Evolutionary conservation across 2,329 filamentous ascomycete species (phyloP).

Genomic region (Scortechinia acanthostroma): DNA sequence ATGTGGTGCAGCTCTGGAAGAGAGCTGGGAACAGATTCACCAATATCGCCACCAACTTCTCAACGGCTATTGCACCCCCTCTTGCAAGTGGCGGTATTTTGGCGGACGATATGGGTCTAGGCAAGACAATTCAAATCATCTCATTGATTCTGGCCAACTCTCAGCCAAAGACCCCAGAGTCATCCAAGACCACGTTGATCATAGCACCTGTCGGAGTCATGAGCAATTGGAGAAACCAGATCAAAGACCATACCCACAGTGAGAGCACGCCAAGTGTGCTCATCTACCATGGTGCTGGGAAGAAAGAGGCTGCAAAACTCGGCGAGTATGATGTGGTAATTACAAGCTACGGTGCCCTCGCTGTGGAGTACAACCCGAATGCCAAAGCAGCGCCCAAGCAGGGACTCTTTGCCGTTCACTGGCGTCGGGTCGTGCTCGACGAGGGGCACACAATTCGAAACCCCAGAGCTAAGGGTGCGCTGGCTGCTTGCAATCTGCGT

Average conservation of each 20-base stretch:
- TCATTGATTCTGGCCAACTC: slow-evolving; percentile 1
- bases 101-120: not conserved
- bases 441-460: slow-evolving; percentile 82
- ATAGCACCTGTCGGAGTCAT: not conserved
- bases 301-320: slow-evolving; percentile 47
- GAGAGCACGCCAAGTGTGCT: slow-evolving; percentile 35
- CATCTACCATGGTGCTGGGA: slow-evolving; percentile 64
- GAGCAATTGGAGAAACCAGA: slow-evolving; percentile 1
- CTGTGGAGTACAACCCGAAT: slow-evolving; percentile 50
- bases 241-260: not conserved
- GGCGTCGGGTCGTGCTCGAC: slow-evolving; percentile 75
- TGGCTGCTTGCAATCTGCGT: slow-evolving; percentile 59
- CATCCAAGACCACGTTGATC: not conserved
- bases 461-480: slow-evolving; percentile 62
- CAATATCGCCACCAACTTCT: not conserved
- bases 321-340: slow-evolving; percentile 69
- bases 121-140: slow-evolving; percentile 2
- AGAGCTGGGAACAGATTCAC: not conserved
- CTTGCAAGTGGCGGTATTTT: not conserved
- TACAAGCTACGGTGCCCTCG: slow-evolving; percentile 75
- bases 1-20: not conserved
- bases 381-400: slow-evolving; percentile 20
- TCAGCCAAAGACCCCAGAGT: not conserved
- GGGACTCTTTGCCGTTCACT: slow-evolving; percentile 42
- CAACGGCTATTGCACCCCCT: not conserved